Conservation (phyloP, 257 asterid genomes). For the Scutellaria galericulata region DNA sequence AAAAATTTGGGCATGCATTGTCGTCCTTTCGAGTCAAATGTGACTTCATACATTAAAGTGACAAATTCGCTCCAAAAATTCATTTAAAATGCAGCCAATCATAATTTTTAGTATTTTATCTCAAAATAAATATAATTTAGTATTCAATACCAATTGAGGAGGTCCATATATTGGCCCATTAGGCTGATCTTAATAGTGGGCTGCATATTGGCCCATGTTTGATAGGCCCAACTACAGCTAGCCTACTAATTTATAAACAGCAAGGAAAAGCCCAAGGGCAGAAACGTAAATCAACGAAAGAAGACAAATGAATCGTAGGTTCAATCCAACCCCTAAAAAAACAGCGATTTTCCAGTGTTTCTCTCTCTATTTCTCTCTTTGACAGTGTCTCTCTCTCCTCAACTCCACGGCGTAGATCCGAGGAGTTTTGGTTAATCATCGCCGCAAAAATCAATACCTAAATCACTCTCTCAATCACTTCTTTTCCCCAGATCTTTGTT, state of each 20-base stretch:
- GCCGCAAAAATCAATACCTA: constrained; percentile 21
- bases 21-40: no score
- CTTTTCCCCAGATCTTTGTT: constrained; percentile 40
- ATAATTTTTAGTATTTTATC: no score
- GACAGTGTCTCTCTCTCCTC: constrained; percentile 29
- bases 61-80: no score
- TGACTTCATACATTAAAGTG: no score
- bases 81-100: no score
- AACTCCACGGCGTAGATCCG: constrained; percentile 70
- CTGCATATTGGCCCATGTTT: background rate
- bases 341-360: constrained; percentile 22
- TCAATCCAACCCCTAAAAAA: constrained; percentile 46
- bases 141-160: no score
- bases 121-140: no score
- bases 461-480: constrained; percentile 18
- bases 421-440: constrained; percentile 49
- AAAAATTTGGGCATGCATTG: no score
- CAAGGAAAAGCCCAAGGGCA: constrained; percentile 29
- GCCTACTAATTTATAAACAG: background rate
- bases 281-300: constrained; percentile 31
- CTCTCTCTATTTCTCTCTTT: constrained; percentile 1
- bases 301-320: constrained; percentile 26
- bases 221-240: background rate
- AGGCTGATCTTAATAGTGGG: no score
- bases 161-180: background rate